Evolutionary conservation across 495 filamentous ascomycete species (phyloP).

Genomic region (Penicillium samsonianum): DNA sequence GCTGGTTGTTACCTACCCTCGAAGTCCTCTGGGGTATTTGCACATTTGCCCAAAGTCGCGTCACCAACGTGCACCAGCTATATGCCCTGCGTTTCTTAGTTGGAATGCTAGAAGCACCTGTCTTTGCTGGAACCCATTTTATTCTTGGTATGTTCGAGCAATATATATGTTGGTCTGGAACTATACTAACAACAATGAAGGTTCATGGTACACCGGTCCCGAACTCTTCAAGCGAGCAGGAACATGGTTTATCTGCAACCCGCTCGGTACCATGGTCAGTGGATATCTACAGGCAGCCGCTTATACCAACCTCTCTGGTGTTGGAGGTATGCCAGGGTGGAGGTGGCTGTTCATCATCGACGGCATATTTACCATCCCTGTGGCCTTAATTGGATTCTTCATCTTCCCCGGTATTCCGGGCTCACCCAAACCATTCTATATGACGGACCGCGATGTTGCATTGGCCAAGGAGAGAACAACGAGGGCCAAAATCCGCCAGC

Average conservation of each 20-base stretch:
- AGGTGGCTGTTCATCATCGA: constrained; percentile 54
- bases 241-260: constrained; percentile 42
- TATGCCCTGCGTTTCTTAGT: constrained; percentile 59
- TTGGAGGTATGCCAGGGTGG: constrained; percentile 49
- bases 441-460: constrained; percentile 38
- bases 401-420: constrained; percentile 53
- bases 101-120: constrained; percentile 43
- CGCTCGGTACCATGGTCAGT: constrained; percentile 39
- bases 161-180: not conserved
- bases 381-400: constrained; percentile 46
- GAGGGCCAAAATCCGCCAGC: constrained; percentile 31
- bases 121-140: constrained; percentile 48
- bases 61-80: constrained; percentile 33
- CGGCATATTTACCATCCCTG: constrained; percentile 51
- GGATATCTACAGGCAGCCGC: constrained; percentile 49
- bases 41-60: constrained; percentile 41
- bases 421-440: constrained; percentile 42
- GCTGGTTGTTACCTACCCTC: constrained; percentile 38
- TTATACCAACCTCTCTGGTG: constrained; percentile 48
- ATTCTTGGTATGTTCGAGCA: constrained; percentile 30
- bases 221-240: constrained; percentile 43
- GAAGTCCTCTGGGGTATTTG: constrained; percentile 34
- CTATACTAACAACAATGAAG: constrained; percentile 16
- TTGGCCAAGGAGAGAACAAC: constrained; percentile 39
- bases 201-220: constrained; percentile 43